A percentile compares a stretch with the other conserved stretches of the same genome.
phyloP scores from a whole-genome alignment of 164 flowering plant genomes.

The Kingdonia uniflora region DNA sequence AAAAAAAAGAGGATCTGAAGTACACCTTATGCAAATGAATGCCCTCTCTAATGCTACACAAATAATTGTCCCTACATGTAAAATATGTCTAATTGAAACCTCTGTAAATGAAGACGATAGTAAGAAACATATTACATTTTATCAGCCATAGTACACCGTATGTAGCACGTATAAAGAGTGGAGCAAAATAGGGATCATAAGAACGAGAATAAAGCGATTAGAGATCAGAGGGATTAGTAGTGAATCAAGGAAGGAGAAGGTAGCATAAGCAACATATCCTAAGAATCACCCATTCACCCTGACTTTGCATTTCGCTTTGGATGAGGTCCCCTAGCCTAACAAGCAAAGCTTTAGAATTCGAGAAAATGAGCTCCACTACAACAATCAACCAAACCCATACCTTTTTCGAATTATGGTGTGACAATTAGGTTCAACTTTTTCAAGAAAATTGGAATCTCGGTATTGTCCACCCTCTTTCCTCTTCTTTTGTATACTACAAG shows the following conservation, averaged over 20 bases:
- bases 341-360: conserved; percentile 2
- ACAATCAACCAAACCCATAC: conserved; percentile 4
- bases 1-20: no score
- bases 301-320: no score
- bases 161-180: background rate
- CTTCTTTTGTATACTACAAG: conserved; percentile 17
- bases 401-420: conserved; percentile 9
- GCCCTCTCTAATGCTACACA: no score
- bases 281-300: conserved; percentile 5
- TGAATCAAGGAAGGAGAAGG: background rate
- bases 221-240: background rate
- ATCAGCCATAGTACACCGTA: no score
- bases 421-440: background rate
- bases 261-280: conserved; percentile 7
- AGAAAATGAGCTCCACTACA: conserved; percentile 13
- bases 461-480: background rate
- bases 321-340: background rate
- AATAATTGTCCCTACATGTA: no score
- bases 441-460: conserved; percentile 10
- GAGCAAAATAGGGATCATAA: background rate
- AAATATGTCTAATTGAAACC: no score
- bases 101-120: no score
- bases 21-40: no score
- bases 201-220: background rate
- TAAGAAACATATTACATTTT: no score